These are phyloP conservation scores for Nemania diffusa DNA, from an alignment of 2,329 filamentous ascomycete genomes.

Conservation along the genomic window DNA sequence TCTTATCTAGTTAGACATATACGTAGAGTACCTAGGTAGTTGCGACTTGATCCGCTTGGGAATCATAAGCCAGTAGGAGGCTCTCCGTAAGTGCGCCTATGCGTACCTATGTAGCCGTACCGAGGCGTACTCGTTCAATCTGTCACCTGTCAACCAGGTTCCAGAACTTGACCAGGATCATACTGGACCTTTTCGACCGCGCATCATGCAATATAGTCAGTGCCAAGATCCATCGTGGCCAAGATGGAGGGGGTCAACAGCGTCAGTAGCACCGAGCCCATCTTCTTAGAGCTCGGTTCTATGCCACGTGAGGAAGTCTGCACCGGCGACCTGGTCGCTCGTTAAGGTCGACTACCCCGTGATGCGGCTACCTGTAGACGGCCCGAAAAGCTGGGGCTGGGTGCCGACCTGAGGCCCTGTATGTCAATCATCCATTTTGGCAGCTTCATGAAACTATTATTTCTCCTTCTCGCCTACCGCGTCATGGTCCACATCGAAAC, in stretches of 20 bases:
- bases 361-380: slow-evolving; percentile 14
- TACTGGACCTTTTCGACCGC: background rate
- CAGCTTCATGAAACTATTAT: background rate
- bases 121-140: background rate
- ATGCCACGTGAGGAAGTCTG: slow-evolving; percentile 16
- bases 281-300: slow-evolving; percentile 2
- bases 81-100: no score
- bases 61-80: background rate
- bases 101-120: background rate
- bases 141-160: background rate
- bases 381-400: slow-evolving; percentile 18
- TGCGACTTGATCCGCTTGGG: background rate
- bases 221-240: background rate
- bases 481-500: background rate
- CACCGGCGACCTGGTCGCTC: slow-evolving; percentile 11
- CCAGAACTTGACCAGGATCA: background rate
- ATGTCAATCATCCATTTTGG: background rate
- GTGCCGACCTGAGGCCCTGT: background rate
- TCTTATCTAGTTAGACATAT: no score
- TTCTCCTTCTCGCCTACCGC: background rate
- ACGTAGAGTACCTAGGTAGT: no score
- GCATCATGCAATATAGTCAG: slow-evolving; percentile 6
- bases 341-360: slow-evolving; percentile 17
- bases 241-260: background rate
- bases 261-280: slow-evolving; percentile 13